Evolutionary conservation across 108 stramenopile genomes (phyloP), one percentile per base, ranked within the genome.

Genomic region (Nitzschia sp.): DNA sequence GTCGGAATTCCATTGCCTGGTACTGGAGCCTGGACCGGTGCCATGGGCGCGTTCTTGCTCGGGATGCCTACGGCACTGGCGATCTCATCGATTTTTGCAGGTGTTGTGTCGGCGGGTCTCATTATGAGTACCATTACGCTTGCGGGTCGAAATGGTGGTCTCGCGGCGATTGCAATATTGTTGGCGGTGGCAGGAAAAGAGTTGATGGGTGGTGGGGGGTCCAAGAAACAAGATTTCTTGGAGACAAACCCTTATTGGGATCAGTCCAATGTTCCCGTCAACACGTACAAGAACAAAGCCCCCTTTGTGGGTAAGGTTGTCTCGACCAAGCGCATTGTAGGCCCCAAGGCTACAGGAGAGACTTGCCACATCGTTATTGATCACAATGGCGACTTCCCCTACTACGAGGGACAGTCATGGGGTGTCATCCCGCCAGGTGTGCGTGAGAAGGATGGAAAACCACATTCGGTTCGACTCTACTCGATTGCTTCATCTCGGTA

Each of bases 281-380:
- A 98, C 82, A 86, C 85, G 21, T 96, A 86, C 91, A 97, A 97
- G 71, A 96, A 94, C 88, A 98, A 97, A 81, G 88, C 89, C 33
- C 97, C 97, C 27, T 91, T 90, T 83, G 90, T 81, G 33, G 96
- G 96, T 41, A 97, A 97, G 85, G 92, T 98, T 53, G 87, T 98
- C 26, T 91, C 89, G 62, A 93, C 93, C 35, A 97, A 98, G 88
- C 88, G 97, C 58, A 97, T 98, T 68, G 97, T 98, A 6, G 97
- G 97, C n/a, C 90, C 95, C 52, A 82, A 95, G 73, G 97, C 97
- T 21, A 96, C 97, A 58, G 95, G 95, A 13, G 94, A 96, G 66
- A 96, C 94, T 2, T 98, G 97, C 90, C 95, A 98, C 90, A 95
- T 98, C 82, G 82, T 97, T 63, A 95, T 98, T 84, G 95, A 96